Conservation (phyloP, 768 basidiomycete species). For the Amylocystis lapponica region DNA sequence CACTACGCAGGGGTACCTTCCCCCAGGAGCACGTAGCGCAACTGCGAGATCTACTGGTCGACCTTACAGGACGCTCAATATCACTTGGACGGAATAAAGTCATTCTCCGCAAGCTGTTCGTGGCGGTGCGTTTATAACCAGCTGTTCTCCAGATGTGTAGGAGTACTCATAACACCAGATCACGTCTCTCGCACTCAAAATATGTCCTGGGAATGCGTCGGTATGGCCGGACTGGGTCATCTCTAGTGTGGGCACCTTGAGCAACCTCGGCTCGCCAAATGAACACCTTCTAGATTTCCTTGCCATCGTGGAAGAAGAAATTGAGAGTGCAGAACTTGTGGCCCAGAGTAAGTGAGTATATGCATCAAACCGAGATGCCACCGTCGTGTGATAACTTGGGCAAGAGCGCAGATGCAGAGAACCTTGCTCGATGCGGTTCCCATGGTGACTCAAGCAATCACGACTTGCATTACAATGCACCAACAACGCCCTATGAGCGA, state of each 20-base stretch:
- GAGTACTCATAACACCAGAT: constrained; percentile 32
- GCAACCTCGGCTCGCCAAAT: constrained; percentile 48
- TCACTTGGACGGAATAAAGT: constrained; percentile 54
- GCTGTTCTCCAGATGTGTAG: neutral
- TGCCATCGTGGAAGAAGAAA: constrained; percentile 80
- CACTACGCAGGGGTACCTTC: constrained; percentile 31
- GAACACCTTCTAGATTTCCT: constrained; percentile 71
- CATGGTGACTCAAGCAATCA: constrained; percentile 67
- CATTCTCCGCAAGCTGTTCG: constrained; percentile 82
- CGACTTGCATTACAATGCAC: constrained; percentile 42
- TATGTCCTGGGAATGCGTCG: constrained; percentile 52
- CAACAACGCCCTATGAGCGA: constrained; percentile 34
- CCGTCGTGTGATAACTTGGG: neutral
- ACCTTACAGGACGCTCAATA: constrained; percentile 63
- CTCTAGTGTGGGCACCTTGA: constrained; percentile 56
- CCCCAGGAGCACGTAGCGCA: constrained; percentile 52
- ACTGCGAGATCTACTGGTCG: constrained; percentile 63
- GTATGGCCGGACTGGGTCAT: constrained; percentile 76
- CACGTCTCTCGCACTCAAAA: constrained; percentile 65
- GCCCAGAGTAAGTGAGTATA: constrained; percentile 62
- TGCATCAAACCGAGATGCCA: neutral
- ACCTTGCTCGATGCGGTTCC: constrained; percentile 63
- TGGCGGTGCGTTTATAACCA: constrained; percentile 56
- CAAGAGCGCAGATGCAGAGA: constrained; percentile 58
- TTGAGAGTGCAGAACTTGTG: constrained; percentile 68